Evolutionary conservation across 805 yeast genomes (phyloP).

Genomic region (Zygosaccharomyces bisporus): DNA sequence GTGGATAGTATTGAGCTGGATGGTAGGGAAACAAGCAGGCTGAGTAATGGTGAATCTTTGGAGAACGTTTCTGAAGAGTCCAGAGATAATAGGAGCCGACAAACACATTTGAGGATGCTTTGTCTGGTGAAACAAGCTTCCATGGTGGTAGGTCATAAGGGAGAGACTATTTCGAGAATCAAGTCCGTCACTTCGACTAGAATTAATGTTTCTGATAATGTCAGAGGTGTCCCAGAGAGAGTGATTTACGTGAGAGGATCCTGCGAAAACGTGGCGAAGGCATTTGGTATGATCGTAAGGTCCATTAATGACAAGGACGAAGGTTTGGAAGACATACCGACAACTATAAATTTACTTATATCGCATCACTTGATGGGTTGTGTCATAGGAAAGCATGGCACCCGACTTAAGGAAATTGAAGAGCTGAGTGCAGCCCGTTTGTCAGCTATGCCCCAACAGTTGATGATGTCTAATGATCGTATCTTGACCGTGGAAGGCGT

Average conservation of each 20-base stretch:
- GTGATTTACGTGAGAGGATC: conserved; percentile 71
- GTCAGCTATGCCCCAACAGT: conserved; percentile 64
- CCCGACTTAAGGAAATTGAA: conserved; percentile 74
- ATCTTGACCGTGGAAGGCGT: conserved; percentile 68
- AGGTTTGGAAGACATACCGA: conserved; percentile 46
- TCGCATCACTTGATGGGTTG: conserved; percentile 81
- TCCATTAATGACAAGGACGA: conserved; percentile 50
- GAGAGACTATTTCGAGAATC: conserved; percentile 65
- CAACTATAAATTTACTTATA: conserved; percentile 57
- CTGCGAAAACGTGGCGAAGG: conserved; percentile 74
- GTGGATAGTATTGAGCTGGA: conserved; percentile 4
- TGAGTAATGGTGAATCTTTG: conserved; percentile 15
- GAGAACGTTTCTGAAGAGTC: conserved; percentile 31
- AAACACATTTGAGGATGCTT: conserved; percentile 67
- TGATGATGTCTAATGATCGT: conserved; percentile 77
- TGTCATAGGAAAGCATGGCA: conserved; percentile 74
- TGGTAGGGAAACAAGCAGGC: conserved; percentile 6
- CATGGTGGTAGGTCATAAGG: conserved; percentile 71
- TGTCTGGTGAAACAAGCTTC: conserved; percentile 76
- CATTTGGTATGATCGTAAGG: conserved; percentile 70
- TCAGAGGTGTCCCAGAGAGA: conserved; percentile 68
- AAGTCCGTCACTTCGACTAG: conserved; percentile 61
- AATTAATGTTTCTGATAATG: conserved; percentile 68
- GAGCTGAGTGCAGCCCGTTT: conserved; percentile 74
- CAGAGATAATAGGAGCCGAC: conserved; percentile 43